phyloP scores from a whole-genome alignment of 2,329 filamentous ascomycete genomes.

The Fusarium coicis region DNA sequence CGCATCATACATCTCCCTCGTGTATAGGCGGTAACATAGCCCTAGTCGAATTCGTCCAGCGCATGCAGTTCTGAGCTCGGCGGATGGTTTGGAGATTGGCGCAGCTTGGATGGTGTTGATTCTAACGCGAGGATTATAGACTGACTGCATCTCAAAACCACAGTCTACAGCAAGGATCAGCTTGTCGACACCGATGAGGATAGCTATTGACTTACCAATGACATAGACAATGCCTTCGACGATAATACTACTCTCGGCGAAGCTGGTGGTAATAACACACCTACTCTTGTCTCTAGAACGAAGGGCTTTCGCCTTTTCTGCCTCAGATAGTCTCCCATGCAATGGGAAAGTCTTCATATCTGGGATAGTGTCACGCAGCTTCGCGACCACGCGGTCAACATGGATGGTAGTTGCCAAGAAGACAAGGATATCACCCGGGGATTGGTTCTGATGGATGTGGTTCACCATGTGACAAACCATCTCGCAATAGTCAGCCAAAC shows the following conservation, averaged over 20 bases:
- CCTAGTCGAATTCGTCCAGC: neutral
- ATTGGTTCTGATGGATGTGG: fast-evolving
- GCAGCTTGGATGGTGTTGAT: neutral
- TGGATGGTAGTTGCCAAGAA: neutral
- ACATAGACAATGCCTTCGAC: neutral
- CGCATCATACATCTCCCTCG: no score
- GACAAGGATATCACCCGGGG: neutral
- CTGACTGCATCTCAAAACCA: neutral
- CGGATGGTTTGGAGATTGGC: neutral
- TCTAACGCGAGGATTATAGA: neutral
- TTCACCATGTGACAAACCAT: fast-evolving
- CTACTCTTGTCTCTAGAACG: neutral
- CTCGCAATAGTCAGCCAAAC: fast-evolving
- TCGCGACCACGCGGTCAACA: neutral
- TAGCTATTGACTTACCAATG: neutral
- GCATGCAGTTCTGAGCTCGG: neutral
- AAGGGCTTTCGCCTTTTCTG: neutral
- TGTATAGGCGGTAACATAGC: neutral
- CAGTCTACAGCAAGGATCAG: neutral
- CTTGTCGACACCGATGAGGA: neutral
- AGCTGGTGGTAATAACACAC: neutral
- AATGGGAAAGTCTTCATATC: neutral
- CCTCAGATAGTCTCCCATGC: neutral
- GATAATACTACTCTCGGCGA: neutral
- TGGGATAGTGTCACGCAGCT: neutral